phyloP scores from a whole-genome alignment of 805 yeast genomes.

The Hemisphaericaspora nanyangensis region DNA sequence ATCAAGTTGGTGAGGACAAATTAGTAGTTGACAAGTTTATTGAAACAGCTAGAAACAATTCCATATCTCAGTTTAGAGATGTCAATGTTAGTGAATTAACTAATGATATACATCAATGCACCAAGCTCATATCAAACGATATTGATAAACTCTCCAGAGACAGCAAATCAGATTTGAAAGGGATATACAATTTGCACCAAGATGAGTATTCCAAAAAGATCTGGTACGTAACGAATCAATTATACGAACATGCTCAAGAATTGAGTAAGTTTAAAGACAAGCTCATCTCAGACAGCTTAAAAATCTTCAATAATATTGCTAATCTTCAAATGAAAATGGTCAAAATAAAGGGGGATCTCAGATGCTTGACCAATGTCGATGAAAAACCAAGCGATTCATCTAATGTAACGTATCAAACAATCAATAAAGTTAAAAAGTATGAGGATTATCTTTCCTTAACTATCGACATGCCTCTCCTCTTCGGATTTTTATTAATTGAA shows the following conservation, averaged over 20 bases:
- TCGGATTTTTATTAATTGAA: conserved; percentile 68
- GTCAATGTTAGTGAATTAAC: conserved; percentile 13
- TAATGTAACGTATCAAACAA: conserved; percentile 15
- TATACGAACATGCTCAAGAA: conserved; percentile 30
- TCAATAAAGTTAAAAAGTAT: conserved; percentile 22
- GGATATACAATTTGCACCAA: conserved; percentile 22
- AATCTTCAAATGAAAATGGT: conserved; percentile 36
- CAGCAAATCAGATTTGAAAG: conserved; percentile 8
- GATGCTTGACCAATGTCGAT: conserved; percentile 15
- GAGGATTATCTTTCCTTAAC: conserved; percentile 43
- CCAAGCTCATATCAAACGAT: conserved; percentile 8
- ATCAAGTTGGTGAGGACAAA: conserved; percentile 33
- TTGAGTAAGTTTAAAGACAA: conserved; percentile 30
- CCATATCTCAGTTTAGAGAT: conserved; percentile 23
- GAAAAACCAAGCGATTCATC: not conserved
- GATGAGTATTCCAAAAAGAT: conserved; percentile 22
- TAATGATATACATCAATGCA: conserved; percentile 6
- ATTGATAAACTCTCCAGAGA: conserved; percentile 10
- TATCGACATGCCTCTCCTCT: conserved; percentile 65
- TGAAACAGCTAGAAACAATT: conserved; percentile 38
- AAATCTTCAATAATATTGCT: conserved; percentile 31
- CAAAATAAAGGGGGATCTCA: conserved; percentile 25
- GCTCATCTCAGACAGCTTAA: conserved; percentile 18
- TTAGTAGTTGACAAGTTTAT: conserved; percentile 36
- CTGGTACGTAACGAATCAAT: conserved; percentile 23